A percentile compares a stretch with the other conserved stretches of the same genome.
These are phyloP conservation scores for Trypanosomatidae sp. DNA, from an alignment of 208 protist genomes.

Conservation along the genomic window DNA sequence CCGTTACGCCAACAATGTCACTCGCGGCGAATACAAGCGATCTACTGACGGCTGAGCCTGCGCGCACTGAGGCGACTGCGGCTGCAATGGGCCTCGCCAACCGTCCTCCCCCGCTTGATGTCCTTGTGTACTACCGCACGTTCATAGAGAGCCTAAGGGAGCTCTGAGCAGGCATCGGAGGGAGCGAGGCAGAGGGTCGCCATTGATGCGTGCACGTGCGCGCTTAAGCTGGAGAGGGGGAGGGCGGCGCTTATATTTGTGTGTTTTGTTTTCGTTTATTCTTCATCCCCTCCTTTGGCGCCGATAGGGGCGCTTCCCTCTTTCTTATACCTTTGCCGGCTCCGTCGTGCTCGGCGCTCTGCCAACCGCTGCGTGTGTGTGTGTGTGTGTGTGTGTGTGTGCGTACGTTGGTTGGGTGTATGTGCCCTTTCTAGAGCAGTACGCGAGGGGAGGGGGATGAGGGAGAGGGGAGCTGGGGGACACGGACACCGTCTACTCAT, in stretches of 20 bases:
- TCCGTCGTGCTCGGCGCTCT: neutral
- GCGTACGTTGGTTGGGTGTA: neutral
- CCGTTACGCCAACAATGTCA: neutral
- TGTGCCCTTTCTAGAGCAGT: neutral
- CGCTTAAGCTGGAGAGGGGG: neutral
- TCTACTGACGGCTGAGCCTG: neutral
- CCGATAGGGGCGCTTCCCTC: neutral
- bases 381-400: neutral
- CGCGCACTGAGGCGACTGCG: neutral
- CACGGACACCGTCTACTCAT: neutral
- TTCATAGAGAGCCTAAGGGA: constrained; percentile 68
- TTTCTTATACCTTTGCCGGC: neutral
- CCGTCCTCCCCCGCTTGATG: constrained; percentile 60
- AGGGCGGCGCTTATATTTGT: neutral
- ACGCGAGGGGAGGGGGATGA: neutral
- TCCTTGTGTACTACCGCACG: constrained; percentile 61
- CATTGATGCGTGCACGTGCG: neutral
- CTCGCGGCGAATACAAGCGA: neutral
- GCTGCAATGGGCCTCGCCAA: constrained; percentile 6
- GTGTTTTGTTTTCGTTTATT: neutral
- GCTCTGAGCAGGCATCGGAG: constrained; percentile 20
- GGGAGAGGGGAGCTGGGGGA: neutral
- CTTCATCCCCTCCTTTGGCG: neutral
- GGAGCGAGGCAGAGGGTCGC: neutral
- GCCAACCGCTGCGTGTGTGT: neutral